Base-by-base conservation (phyloP, 2,329 filamentous ascomycete species). In the Fusarium sp. region DNA sequence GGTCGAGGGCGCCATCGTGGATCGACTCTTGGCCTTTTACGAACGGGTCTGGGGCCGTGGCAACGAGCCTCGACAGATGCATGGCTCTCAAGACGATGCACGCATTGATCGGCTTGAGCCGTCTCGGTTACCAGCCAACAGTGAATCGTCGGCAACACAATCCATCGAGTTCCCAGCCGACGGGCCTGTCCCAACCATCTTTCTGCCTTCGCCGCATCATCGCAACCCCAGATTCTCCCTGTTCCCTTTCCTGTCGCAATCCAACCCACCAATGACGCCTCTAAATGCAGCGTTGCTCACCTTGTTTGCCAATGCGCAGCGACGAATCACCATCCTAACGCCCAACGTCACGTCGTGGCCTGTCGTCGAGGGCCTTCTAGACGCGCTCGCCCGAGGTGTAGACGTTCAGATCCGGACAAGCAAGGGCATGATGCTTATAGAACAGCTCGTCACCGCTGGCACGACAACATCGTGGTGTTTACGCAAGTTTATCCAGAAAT, bases 401-500 rank as follows among this genome's bases (percentile, higher is more conserved):
- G 75, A 89, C 49, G 85, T 96, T 2, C 79, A 79, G 8, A 82
- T 93, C 38, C 78, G 90, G 7, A 92, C 90, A 0, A 88, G 86
- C 63, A 82, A 82, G 55, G 78, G 79, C 13, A 87, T 93, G 80
- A 93, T 93, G 90, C 71, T 90, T 14, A 75, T 91, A 27, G 92
- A 96, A 75, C 92, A 96, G 72, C 78, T 95, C n/a, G 78, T 92
- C 21, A 95, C 91, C 0, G 88, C 90, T 0, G 89, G 89, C 0
- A 93, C 88, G 0, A 91, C 88, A 0, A 94, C 91, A 0, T 80
- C 84, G 1, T 79, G 84, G 60, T 90, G 88, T 58, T 70, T 95
- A 5, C 79, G 76, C 25, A 80, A 77, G 41, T 78, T 94, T 9
- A 78, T 88, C 3, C 81, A 80, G 39, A 77, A 79, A 21, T 88